A percentile compares a stretch with the other conserved stretches of the same genome.
These are phyloP conservation scores for Scedosporium dehoogii DNA, from an alignment of 2,329 filamentous ascomycete species.

Conservation along the genomic window DNA sequence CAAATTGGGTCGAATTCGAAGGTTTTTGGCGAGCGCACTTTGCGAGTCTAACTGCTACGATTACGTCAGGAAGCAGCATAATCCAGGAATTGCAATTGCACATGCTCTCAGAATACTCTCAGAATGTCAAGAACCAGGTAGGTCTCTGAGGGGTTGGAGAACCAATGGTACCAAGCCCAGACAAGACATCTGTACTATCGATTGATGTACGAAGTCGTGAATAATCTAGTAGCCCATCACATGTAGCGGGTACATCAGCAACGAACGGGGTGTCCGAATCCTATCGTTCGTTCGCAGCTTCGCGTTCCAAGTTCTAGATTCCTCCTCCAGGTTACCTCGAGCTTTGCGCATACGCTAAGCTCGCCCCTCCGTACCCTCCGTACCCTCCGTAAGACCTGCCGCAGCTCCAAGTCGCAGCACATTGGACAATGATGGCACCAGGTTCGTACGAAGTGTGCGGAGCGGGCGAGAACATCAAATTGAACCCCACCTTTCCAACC, in stretches of 20 bases:
- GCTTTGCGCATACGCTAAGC: not conserved
- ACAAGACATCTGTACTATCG: not conserved
- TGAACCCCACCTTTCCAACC: too few relatives aligned
- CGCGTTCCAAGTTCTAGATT: not conserved
- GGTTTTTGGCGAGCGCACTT: too few relatives aligned
- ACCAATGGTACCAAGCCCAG: not conserved
- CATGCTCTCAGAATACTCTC: too few relatives aligned
- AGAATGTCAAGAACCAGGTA: too few relatives aligned
- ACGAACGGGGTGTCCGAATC: not conserved
- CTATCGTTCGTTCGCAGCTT: not conserved
- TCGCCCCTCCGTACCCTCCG: not conserved
- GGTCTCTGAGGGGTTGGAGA: not conserved
- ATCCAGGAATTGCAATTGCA: too few relatives aligned
- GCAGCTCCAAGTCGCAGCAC: not conserved
- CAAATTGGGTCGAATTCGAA: too few relatives aligned
- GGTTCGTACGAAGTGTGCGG: too few relatives aligned
- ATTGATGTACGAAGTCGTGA: not conserved
- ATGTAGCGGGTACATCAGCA: not conserved
- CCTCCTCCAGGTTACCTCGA: not conserved
- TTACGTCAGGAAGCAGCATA: too few relatives aligned
- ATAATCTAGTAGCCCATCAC: not conserved
- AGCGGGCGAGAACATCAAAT: too few relatives aligned
- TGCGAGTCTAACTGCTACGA: too few relatives aligned
- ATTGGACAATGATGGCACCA: too few relatives aligned
- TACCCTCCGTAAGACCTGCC: not conserved